Conservation (phyloP, 164 flowering plant genomes). For the Macadamia tetraphylla region DNA sequence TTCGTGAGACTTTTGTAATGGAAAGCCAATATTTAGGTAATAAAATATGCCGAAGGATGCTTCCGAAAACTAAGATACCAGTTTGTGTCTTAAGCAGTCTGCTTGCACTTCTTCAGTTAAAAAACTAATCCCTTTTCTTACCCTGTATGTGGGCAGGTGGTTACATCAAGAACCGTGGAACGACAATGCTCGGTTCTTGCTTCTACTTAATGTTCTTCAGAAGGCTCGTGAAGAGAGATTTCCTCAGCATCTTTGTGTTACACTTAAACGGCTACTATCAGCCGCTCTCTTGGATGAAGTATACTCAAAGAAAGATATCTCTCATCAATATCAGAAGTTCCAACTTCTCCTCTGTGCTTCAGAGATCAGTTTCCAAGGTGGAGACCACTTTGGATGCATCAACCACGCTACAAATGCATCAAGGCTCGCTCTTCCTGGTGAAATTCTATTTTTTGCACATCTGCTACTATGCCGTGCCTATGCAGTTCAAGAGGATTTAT, state of each 20-base stretch:
- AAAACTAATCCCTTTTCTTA: background rate
- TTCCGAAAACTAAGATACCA: background rate
- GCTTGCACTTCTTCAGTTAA: background rate
- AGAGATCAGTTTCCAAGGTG: conserved; percentile 60
- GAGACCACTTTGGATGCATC: conserved; percentile 40
- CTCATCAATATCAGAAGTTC: conserved; percentile 48
- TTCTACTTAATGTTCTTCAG: conserved; percentile 58
- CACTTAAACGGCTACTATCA: conserved; percentile 46
- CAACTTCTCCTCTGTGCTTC: conserved; percentile 90
- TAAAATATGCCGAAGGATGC: background rate
- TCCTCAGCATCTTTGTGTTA: conserved; percentile 53
- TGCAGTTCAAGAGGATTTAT: conserved; percentile 40
- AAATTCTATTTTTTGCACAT: conserved; percentile 61
- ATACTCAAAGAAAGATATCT: conserved; percentile 18
- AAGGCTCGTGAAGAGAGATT: conserved; percentile 78
- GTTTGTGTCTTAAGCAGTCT: background rate
- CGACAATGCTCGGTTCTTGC: conserved; percentile 50
- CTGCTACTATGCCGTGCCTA: conserved; percentile 71
- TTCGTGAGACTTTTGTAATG: background rate
- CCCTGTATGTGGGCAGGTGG: conserved; percentile 43
- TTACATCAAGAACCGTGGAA: conserved; percentile 84
- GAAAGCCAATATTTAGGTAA: background rate
- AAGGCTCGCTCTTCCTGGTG: conserved; percentile 37
- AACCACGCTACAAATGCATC: conserved; percentile 52
- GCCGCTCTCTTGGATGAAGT: conserved; percentile 43